These are phyloP conservation scores for Xylariaceae sp. DNA, from an alignment of 2,329 filamentous ascomycete genomes.

Conservation along the genomic window DNA sequence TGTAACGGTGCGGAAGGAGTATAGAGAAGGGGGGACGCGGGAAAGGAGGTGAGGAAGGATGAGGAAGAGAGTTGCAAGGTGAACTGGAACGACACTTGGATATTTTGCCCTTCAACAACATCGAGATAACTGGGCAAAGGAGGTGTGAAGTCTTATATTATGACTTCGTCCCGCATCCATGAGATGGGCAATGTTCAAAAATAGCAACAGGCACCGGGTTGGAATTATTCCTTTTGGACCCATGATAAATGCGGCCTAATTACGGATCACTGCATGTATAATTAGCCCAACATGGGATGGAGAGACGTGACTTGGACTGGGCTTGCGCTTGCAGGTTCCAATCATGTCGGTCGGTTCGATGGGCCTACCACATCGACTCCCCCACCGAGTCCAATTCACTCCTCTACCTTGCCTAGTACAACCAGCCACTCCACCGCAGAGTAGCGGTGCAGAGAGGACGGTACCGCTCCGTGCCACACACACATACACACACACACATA, in stretches of 20 bases:
- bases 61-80: slow-evolving; percentile 34
- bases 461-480: slow-evolving; percentile 31
- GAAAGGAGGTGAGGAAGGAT: slow-evolving; percentile 33
- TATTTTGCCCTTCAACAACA: slow-evolving; percentile 40
- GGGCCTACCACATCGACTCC: slow-evolving; percentile 16
- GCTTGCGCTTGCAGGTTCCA: slow-evolving; percentile 45
- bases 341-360: slow-evolving; percentile 35
- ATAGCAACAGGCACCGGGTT: slow-evolving; percentile 34
- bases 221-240: slow-evolving; percentile 39
- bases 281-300: slow-evolving; percentile 29
- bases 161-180: slow-evolving; percentile 41
- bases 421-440: slow-evolving; percentile 29
- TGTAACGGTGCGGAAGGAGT: slow-evolving; percentile 31
- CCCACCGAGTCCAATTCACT: slow-evolving; percentile 27
- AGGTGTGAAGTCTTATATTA: slow-evolving; percentile 55
- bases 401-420: slow-evolving; percentile 15
- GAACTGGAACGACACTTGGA: slow-evolving; percentile 48
- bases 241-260: slow-evolving; percentile 31
- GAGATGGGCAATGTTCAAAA: slow-evolving; percentile 39
- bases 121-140: slow-evolving; percentile 38
- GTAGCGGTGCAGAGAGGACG: slow-evolving; percentile 29
- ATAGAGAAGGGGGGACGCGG: slow-evolving; percentile 31
- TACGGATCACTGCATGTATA: slow-evolving; percentile 32
- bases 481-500: too few relatives aligned
- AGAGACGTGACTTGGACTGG: slow-evolving; percentile 27